Conservation (phyloP, 176 grass and related monocot genomes). For the Luzula sylvatica region DNA sequence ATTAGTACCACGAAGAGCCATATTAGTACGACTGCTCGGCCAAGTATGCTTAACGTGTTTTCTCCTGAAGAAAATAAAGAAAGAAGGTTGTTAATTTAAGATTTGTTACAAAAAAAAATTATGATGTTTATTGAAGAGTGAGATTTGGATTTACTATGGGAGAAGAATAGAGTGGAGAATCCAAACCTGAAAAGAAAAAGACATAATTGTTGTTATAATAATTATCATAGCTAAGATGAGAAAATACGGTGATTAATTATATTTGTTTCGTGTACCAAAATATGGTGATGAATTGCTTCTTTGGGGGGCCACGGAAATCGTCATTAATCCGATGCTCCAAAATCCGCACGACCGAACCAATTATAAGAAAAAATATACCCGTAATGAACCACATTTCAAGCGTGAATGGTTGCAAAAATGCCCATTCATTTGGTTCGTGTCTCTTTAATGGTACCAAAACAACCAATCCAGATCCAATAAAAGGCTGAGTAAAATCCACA, state of each 20-base stretch:
- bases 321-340: slow-evolving; percentile 61
- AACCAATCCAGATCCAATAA: slow-evolving; percentile 28
- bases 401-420: slow-evolving; percentile 57
- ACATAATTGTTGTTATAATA: slow-evolving; percentile 5
- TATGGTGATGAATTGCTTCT: slow-evolving; percentile 20
- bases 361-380: slow-evolving; percentile 46
- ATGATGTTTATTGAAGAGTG: too few relatives aligned
- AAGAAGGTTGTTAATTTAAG: not conserved
- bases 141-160: slow-evolving; percentile 21
- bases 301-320: slow-evolving; percentile 20
- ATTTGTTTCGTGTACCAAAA: slow-evolving; percentile 27
- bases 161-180: slow-evolving; percentile 27
- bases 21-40: slow-evolving; percentile 35
- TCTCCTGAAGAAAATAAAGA: slow-evolving; percentile 10
- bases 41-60: slow-evolving; percentile 41
- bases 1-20: slow-evolving; percentile 81
- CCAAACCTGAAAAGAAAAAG: slow-evolving; percentile 54
- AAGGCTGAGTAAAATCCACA: slow-evolving; percentile 75
- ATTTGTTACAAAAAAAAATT: too few relatives aligned
- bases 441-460: slow-evolving; percentile 47
- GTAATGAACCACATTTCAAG: slow-evolving; percentile 49
- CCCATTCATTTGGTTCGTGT: slow-evolving; percentile 34
- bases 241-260: not conserved
- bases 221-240: not conserved
- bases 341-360: slow-evolving; percentile 51